These are phyloP conservation scores for Neocatenulostroma microsporum DNA, from an alignment of 2,329 filamentous ascomycete genomes.

Conservation along the genomic window DNA sequence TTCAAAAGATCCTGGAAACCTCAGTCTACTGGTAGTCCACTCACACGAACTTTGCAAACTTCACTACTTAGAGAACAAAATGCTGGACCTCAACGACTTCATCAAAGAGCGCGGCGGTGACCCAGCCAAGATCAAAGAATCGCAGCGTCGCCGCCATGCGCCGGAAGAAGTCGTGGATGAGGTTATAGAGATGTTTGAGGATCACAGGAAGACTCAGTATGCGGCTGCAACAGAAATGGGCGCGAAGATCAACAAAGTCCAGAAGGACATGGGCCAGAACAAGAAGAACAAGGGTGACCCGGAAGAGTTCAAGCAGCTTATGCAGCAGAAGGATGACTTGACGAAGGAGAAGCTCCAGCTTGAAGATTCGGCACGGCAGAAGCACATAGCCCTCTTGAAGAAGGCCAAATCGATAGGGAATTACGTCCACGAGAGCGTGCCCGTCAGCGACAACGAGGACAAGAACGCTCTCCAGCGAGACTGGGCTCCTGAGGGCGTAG, in stretches of 20 bases:
- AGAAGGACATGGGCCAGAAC: slow-evolving; percentile 84
- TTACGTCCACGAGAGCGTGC: slow-evolving; percentile 82
- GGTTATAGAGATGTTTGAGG: slow-evolving; percentile 78
- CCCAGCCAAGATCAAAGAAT: slow-evolving; percentile 84
- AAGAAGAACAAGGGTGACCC: slow-evolving; percentile 94
- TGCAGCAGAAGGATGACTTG: slow-evolving; percentile 68
- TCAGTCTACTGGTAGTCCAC: too few relatives aligned
- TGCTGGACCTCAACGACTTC: slow-evolving; percentile 45
- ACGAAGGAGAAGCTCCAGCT: slow-evolving; percentile 76
- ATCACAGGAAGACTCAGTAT: slow-evolving; percentile 59
- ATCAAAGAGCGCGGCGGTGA: slow-evolving; percentile 77
- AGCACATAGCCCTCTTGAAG: slow-evolving; percentile 63
- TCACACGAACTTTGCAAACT: not conserved
- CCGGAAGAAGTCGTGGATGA: slow-evolving; percentile 81
- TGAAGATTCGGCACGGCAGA: slow-evolving; percentile 65
- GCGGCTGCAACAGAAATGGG: slow-evolving; percentile 66
- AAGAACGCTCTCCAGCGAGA: slow-evolving; percentile 69
- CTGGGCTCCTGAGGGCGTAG: slow-evolving; percentile 72
- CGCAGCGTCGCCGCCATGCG: slow-evolving; percentile 74
- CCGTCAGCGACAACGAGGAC: slow-evolving; percentile 72
- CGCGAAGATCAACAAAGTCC: slow-evolving; percentile 75
- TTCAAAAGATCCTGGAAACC: too few relatives aligned
- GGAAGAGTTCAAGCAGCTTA: slow-evolving; percentile 66
- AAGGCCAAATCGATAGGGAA: slow-evolving; percentile 85
- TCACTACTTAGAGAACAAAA: slow-evolving; percentile 12